Base-by-base conservation (phyloP, 352 stramenopile species). In the Plasmopara muralis region DNA sequence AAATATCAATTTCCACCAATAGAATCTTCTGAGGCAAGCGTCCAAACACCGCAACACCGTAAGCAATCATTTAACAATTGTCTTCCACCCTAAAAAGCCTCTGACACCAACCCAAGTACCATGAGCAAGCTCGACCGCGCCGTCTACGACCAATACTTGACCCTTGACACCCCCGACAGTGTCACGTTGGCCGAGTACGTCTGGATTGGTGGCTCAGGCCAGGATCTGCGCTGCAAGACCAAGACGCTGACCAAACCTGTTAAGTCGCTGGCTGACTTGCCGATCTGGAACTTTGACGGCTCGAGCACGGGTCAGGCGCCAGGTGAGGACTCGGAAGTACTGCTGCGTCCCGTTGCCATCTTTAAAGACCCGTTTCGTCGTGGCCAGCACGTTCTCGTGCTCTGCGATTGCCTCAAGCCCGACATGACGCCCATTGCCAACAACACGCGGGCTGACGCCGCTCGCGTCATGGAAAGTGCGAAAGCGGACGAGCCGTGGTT, bases 271-370 rank as follows among this genome's bases (percentile, higher is more conserved):
- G 80, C 77, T 2, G 83, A 88, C 15, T 73, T 98, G 41, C 95
- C 96, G 7, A 81, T 96, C 39, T 99, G 96, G 96, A 98, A 98
- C 79, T 99, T 98, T 65, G 96, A 99, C 60, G 96, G 96, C 48
- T 97, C 85, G 29, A 98, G 89, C 42, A 99, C 96, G 14, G 89
- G 77, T 51, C 96, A 99, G 73, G 96, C 96, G n/a, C 94, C 95
- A 0, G 96, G 96, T 37, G 87, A 98, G 64, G 94, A 98, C 75
- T 98, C 92, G 45, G 94, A 98, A 68, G 95, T 98, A 55, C 92
- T 98, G 55, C 67, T 98, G 59, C 69, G 93, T 65, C 82, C 85
- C 38, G 76, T 87, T 44, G 81, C 87, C 56, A 97, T 98, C 58
- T 98, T 97, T 82, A 88, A 85, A 50, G 95, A 99, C 83, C 95